Base-by-base conservation (phyloP, 805 yeast species). In the Metschnikowia kunwiensis region DNA sequence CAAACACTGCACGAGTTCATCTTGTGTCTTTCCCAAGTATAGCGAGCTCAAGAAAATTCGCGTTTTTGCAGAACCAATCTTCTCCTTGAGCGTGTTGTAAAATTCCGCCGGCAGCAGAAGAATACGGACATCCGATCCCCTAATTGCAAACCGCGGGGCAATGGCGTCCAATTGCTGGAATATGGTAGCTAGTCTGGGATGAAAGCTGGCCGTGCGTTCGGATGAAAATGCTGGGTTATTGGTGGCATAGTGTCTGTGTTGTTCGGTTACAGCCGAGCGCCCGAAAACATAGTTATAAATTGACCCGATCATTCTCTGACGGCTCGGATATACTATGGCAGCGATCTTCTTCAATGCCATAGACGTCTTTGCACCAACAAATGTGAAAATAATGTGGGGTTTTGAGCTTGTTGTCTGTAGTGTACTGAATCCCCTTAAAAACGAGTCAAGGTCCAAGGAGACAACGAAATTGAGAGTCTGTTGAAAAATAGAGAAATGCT, bases 21-120 rank as follows among this genome's bases (percentile, higher is more conserved):
- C 63, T 57, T 93, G 95, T 1, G 78, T 58, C 49, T 81, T 84
- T 2, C 98, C 98, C 30, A 93, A 70, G 55, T 93, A 93, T 26
- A 93, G 66, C 1, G 96, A 82, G 4, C 96, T 82, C 24, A 93
- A 70, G 51, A 88, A 93, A 7, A 93, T 71, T 27, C 95, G 69
- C 5, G 60, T 43, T 36, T 82, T 60, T 1, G 97, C 91, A 1
- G 52, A 33, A 3, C 59, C 44, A 13, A 91, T 89, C 49, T 82
- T 84, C 2, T 50, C 30, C 50, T 79, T 85, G 34, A 93, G 63
- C 2, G 73, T 61, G 2, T 63, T 44, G 59, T 93, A 91, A 54
- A 93, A 93, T n/a, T 72, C 77, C 1, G 54, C 64, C 0, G 98
- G 98, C 36, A 72, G 70, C 15, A 66, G 64, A 21, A 89, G 46